These are phyloP conservation scores for Tinospora cordifolia DNA, from an alignment of 164 flowering plant genomes.

Conservation along the genomic window DNA sequence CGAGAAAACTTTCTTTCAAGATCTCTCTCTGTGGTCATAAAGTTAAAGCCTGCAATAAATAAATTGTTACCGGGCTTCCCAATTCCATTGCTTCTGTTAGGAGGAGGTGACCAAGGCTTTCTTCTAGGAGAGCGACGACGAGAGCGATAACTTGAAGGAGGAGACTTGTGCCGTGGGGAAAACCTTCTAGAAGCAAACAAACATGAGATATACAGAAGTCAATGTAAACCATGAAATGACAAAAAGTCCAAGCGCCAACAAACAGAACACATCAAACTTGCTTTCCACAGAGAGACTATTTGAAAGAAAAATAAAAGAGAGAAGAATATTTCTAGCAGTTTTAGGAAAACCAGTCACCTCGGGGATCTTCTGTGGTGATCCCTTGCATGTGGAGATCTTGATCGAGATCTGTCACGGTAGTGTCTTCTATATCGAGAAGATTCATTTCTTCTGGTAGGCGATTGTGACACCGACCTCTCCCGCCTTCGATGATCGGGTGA, in stretches of 20 bases:
- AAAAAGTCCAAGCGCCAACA: background rate
- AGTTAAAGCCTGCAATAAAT: conserved; percentile 40
- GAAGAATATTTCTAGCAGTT: background rate
- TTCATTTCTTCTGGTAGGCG: conserved; percentile 23
- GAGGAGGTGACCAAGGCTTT: conserved; percentile 38
- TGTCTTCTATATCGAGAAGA: conserved; percentile 23
- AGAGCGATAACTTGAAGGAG: conserved; percentile 21
- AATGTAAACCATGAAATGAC: background rate
- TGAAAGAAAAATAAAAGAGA: too few relatives aligned
- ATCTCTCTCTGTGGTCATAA: conserved; percentile 37
- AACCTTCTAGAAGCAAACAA: conserved; percentile 17
- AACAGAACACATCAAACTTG: background rate
- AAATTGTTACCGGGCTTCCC: conserved; percentile 37
- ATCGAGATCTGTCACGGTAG: conserved; percentile 24
- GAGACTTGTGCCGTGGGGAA: conserved; percentile 32
- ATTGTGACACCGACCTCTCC: conserved; percentile 21
- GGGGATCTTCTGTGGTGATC: conserved; percentile 29
- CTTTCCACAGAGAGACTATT: background rate
- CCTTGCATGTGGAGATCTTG: conserved; percentile 29
- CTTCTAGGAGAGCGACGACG: conserved; percentile 26
- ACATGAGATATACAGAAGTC: background rate
- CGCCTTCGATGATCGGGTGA: conserved; percentile 18
- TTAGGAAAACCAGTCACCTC: conserved; percentile 16
- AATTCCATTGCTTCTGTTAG: conserved; percentile 28
- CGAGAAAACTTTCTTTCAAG: conserved; percentile 37